Base-by-base conservation (phyloP, 768 basidiomycete species). In the Cystoderma amianthinum region DNA sequence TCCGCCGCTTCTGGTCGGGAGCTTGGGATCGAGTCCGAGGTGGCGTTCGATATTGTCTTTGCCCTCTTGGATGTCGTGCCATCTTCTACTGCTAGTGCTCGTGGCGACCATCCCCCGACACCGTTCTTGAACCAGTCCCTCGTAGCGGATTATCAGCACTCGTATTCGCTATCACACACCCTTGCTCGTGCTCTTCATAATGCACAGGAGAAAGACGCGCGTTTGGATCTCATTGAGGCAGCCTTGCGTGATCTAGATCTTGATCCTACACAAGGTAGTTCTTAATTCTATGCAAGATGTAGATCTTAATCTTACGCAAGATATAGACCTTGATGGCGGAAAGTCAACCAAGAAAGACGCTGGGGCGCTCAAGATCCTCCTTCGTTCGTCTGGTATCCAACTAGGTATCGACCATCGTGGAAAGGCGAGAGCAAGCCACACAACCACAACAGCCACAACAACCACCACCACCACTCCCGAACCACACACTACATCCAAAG, bases 91-190 rank as follows among this genome's bases (percentile, higher is more conserved):
- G 9, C 49, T 58, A 4, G 55, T 56, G 25, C 39, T 52, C 5
- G 32, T 49, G 6, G 44, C 37, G 13, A 41, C 43, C 38, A 41
- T 28, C 49, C 56, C 22, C 51, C 53, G 1, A 74, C 65, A 12
- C 76, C 79, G 2, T 89, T 86, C 61, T 69, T 86, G 45, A 76
- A 86, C 51, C 75, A 71, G 19, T 55, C 84, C 9, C 67, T 90
- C 17, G 59, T 90, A 9, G 71, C 71, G 4, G 87, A 90, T 52
- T 87, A 89, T 57, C 80, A 87, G 44, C 68, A 78, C 32, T 62
- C 78, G 1, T 84, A 87, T 56, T 68, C 76, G 36, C 63, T 89
- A 10, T 68, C 73, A 5, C 60, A 55, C 19, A 71, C 69, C 0
- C 69, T 88, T 19, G 52, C 67, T 11, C 59, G 61, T 4, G 68